Evolutionary conservation across 2,329 filamentous ascomycete genomes (phyloP).

Genomic region (Berkeleyomyces rouxiae): DNA sequence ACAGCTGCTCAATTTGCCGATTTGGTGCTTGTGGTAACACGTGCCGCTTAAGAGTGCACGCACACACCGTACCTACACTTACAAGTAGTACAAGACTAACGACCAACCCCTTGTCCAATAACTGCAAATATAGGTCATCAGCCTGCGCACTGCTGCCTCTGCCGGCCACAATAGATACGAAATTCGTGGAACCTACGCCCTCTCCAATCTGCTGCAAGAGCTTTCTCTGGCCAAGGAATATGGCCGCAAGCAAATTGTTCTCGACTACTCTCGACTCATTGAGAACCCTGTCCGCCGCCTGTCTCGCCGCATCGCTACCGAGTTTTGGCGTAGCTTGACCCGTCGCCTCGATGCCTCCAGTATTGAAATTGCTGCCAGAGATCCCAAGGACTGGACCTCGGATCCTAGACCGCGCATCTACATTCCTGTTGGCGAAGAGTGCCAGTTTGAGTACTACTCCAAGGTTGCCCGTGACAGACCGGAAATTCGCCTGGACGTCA

Average conservation of each 20-base stretch:
- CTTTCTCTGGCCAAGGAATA: slow-evolving; percentile 83
- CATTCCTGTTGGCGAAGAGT: slow-evolving; percentile 65
- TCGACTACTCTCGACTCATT: slow-evolving; percentile 80
- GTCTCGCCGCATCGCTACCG: slow-evolving; percentile 68
- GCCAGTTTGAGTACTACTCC: slow-evolving; percentile 80
- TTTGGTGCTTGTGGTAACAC: slow-evolving; percentile 2
- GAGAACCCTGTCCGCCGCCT: slow-evolving; percentile 89
- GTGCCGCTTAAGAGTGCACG: not conserved
- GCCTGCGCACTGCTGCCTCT: slow-evolving; percentile 69
- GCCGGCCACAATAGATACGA: slow-evolving; percentile 79
- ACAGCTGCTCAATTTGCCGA: slow-evolving; percentile 3
- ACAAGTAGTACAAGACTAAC: slow-evolving; percentile 10
- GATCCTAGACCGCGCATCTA: slow-evolving; percentile 87
- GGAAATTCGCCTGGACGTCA: slow-evolving; percentile 75
- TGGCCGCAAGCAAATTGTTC: slow-evolving; percentile 72
- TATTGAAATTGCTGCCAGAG: slow-evolving; percentile 69
- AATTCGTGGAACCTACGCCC: slow-evolving; percentile 88
- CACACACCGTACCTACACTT: not conserved
- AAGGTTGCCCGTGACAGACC: slow-evolving; percentile 63
- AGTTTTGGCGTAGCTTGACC: slow-evolving; percentile 87
- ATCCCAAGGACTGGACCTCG: slow-evolving; percentile 90
- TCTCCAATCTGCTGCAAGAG: slow-evolving; percentile 92
- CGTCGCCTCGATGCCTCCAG: slow-evolving; percentile 76
- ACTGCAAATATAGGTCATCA: slow-evolving; percentile 44
- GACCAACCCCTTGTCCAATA: slow-evolving; percentile 10